Evolutionary conservation across 768 basidiomycete species (phyloP).

Genomic region (Asterophora lycoperdoides): DNA sequence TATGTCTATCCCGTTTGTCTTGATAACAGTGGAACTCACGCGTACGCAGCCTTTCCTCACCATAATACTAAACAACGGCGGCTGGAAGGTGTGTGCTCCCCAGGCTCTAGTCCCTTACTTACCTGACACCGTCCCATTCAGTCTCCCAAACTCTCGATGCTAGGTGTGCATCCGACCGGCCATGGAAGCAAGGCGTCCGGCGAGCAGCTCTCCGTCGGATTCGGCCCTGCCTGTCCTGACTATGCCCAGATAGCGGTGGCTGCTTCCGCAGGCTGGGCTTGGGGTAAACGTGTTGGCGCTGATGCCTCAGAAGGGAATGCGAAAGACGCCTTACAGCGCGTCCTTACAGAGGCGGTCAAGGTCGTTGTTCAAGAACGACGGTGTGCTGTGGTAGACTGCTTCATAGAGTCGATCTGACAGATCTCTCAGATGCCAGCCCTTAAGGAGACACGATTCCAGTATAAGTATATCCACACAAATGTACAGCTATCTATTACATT

Average conservation of each 20-base stretch:
- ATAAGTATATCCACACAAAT: too few relatives aligned
- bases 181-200: conserved; percentile 44
- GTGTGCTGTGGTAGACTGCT: conserved; percentile 64
- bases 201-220: conserved; percentile 54
- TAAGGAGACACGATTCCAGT: too few relatives aligned
- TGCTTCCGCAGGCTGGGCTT: conserved; percentile 67
- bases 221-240: conserved; percentile 60
- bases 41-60: conserved; percentile 68
- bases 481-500: too few relatives aligned
- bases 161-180: conserved; percentile 59
- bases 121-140: conserved; percentile 15
- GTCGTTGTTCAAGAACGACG: conserved; percentile 54
- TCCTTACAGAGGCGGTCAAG: conserved; percentile 46
- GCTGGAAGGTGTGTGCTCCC: conserved; percentile 48
- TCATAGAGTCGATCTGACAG: conserved; percentile 38
- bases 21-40: too few relatives aligned
- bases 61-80: conserved; percentile 68
- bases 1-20: too few relatives aligned
- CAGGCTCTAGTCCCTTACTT: not conserved
- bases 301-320: conserved; percentile 11
- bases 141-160: conserved; percentile 62
- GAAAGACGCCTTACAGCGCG: conserved; percentile 27
- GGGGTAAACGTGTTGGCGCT: conserved; percentile 37
- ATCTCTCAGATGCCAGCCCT: too few relatives aligned
- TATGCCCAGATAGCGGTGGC: conserved; percentile 61